Conservation (phyloP, 208 protist species). For the Porcisia hertigi region DNA sequence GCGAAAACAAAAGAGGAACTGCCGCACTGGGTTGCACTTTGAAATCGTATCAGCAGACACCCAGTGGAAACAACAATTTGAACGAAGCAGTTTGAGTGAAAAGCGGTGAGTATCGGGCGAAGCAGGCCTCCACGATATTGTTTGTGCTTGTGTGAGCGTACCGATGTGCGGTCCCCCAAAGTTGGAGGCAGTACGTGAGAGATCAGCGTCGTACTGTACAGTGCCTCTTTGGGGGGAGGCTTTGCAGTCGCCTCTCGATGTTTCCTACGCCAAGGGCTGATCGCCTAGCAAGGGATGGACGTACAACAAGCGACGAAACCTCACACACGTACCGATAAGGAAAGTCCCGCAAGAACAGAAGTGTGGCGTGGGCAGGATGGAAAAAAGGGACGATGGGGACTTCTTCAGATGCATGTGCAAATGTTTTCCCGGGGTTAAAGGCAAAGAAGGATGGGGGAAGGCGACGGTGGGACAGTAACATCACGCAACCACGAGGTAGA, state of each 20-base stretch:
- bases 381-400: not conserved
- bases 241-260: not conserved
- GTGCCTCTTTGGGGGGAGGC: not conserved
- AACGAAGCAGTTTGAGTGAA: conserved; percentile 7
- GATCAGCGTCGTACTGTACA: not conserved
- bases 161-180: not conserved
- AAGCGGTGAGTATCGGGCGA: conserved; percentile 1
- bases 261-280: not conserved
- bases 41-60: conserved; percentile 1
- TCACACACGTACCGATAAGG: not conserved
- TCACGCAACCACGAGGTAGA: not conserved
- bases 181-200: not conserved
- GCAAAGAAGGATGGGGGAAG: not conserved
- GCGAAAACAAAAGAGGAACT: not conserved
- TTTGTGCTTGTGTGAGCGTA: not conserved
- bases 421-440: not conserved
- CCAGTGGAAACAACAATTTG: conserved; percentile 6
- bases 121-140: not conserved
- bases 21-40: not conserved
- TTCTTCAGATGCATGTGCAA: not conserved
- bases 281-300: not conserved
- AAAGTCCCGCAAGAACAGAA: not conserved
- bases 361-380: not conserved
- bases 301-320: not conserved
- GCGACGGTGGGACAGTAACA: not conserved